These are phyloP conservation scores for Aspergillus texensis DNA, from an alignment of 2,329 filamentous ascomycete species.

Conservation along the genomic window DNA sequence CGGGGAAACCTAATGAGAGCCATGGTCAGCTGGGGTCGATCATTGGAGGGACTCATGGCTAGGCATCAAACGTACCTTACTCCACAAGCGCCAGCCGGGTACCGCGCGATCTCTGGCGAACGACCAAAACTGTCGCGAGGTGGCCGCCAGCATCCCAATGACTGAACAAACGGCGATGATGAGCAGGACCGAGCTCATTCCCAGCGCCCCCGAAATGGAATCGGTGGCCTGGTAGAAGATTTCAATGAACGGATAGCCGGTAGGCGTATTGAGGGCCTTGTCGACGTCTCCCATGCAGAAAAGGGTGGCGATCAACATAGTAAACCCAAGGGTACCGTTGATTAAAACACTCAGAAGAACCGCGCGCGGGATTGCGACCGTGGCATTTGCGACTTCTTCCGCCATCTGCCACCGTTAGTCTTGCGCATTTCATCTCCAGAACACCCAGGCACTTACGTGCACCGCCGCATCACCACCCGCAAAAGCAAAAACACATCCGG, in stretches of 20 bases:
- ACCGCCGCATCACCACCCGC: slow-evolving; percentile 41
- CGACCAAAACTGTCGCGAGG: slow-evolving; percentile 44
- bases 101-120: slow-evolving; percentile 31
- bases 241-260: slow-evolving; percentile 40
- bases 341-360: slow-evolving; percentile 42
- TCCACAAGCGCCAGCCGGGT: slow-evolving; percentile 33
- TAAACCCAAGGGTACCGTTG: slow-evolving; percentile 41
- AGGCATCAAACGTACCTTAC: slow-evolving; percentile 22
- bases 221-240: slow-evolving; percentile 37
- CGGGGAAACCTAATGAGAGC: slow-evolving; percentile 21
- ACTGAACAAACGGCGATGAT: slow-evolving; percentile 34
- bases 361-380: slow-evolving; percentile 37
- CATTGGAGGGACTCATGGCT: neutral
- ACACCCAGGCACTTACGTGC: slow-evolving; percentile 34
- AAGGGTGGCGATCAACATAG: slow-evolving; percentile 41
- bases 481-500: slow-evolving; percentile 41
- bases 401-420: slow-evolving; percentile 29
- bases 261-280: slow-evolving; percentile 26
- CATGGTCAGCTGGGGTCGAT: neutral
- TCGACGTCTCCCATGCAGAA: slow-evolving; percentile 42
- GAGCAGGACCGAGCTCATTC: slow-evolving; percentile 31
- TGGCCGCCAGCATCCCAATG: slow-evolving; percentile 47
- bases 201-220: slow-evolving; percentile 28
- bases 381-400: slow-evolving; percentile 46
- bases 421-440: neutral